Base-by-base conservation (phyloP, 2,329 filamentous ascomycete genomes). In the Fusarium beomiforme region DNA sequence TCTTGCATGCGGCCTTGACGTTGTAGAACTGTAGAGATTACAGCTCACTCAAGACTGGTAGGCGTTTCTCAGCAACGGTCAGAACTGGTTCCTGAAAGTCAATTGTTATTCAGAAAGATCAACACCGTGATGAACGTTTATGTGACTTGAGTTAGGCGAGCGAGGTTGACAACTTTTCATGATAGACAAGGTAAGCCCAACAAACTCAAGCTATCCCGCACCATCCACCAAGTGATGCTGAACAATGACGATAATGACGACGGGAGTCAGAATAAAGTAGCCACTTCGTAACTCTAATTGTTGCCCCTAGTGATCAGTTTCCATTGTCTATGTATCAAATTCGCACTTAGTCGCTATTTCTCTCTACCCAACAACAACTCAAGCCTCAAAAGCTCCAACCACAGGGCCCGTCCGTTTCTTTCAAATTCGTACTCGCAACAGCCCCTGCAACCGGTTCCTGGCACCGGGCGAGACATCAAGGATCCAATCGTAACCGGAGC, bases 371-470 rank as follows among this genome's bases (percentile, higher is more conserved):
- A 50, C 50, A 36, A 34, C 24, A 37, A 8, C 21, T 36, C 37
- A 56, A 56, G 49, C 36, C 49, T 56, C 29, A 29, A 23, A 55
- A 21, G 42, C 33, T 26, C 53, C 43, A 57, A 41, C 37, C 26
- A 31, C 34, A 37, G 42, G 24, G 60, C 41, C 34, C 23, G 39
- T 29, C 49, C 34, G 34, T 57, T 46, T 23, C 23, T 43, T n/a
- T 21, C 36, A 63, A 69, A 69, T 71, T 68, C 54, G 68, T 58
- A 70, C 68, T 71, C 53, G 34, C 56, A 59, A 57, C 13, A 42
- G 41, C 69, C 71, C 71, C 69, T 72, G 66, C 60, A 60, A 62
- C 66, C 57, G 64, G 73, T 67, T 67, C 67, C 71, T 75, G 69
- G 64, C 71, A 69, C 71, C 54, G 59, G 73, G 68, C 59, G 61